Conservation (phyloP, 2,329 filamentous ascomycete genomes). For the Tolypocladium amazonense region DNA sequence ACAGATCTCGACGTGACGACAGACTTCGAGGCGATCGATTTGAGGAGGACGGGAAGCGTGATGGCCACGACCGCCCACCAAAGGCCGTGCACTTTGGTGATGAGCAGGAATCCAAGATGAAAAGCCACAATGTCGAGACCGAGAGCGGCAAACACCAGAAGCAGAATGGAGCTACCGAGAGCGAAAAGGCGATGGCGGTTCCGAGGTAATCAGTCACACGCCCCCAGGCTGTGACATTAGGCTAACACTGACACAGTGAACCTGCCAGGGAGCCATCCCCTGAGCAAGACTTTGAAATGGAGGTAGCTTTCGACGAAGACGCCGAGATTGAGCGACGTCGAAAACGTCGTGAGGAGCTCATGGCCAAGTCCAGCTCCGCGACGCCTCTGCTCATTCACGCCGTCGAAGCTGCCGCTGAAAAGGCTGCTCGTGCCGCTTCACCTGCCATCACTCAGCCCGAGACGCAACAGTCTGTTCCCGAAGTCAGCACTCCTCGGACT, state of each 20-base stretch:
- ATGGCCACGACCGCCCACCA: background rate
- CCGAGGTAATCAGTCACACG: background rate
- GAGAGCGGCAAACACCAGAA: background rate
- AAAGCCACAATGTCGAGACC: background rate
- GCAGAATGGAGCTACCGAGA: background rate
- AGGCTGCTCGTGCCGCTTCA: slow-evolving; percentile 40
- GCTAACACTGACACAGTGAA: slow-evolving; percentile 2
- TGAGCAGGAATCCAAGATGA: background rate
- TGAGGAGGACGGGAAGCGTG: slow-evolving; percentile 14
- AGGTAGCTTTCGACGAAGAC: slow-evolving; percentile 64
- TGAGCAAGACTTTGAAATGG: slow-evolving; percentile 38
- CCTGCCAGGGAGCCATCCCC: slow-evolving; percentile 17
- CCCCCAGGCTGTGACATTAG: background rate
- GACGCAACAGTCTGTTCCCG: slow-evolving; percentile 24
- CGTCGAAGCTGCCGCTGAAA: slow-evolving; percentile 50
- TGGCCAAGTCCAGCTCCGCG: slow-evolving; percentile 69
- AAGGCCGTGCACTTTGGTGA: background rate
- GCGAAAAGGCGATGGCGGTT: background rate
- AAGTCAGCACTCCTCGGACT: slow-evolving; percentile 29
- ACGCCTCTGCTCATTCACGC: slow-evolving; percentile 68
- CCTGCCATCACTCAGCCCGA: slow-evolving; percentile 39
- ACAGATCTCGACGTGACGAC: slow-evolving; percentile 26
- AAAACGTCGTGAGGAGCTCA: slow-evolving; percentile 72
- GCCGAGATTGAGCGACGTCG: slow-evolving; percentile 77
- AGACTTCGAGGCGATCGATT: slow-evolving; percentile 22